Evolutionary conservation across 768 basidiomycete genomes (phyloP).

Genomic region (Pisolithus albus): DNA sequence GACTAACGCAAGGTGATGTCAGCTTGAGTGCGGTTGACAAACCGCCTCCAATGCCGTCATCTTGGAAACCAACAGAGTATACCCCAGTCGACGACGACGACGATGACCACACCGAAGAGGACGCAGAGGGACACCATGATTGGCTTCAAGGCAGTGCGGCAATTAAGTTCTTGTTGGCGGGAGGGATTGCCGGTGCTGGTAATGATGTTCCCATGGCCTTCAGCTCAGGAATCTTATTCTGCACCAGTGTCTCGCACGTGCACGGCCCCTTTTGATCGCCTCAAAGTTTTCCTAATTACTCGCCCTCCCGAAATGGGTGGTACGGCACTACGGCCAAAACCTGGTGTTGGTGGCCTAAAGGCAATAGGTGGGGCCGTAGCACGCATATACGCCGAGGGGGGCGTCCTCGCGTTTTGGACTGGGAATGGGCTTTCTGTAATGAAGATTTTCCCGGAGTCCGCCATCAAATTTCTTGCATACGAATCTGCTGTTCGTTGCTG

Average conservation of each 20-base stretch:
- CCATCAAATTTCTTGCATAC: conserved; percentile 96
- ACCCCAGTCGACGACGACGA: conserved; percentile 26
- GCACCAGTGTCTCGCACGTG: conserved; percentile 83
- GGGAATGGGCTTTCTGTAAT: conserved; percentile 89
- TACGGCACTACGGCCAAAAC: conserved; percentile 35
- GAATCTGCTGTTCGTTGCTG: conserved; percentile 73
- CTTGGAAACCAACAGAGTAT: conserved; percentile 11
- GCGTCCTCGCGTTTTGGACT: conserved; percentile 93
- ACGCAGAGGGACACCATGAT: conserved; percentile 53
- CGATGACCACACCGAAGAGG: conserved; percentile 41
- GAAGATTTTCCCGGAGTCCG: conserved; percentile 97
- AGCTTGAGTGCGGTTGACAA: conserved; percentile 72
- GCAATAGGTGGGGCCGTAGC: conserved; percentile 66
- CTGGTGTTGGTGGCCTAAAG: conserved; percentile 47
- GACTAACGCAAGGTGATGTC: conserved; percentile 56
- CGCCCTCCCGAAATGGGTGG: conserved; percentile 69
- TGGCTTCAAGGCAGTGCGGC: conserved; percentile 67
- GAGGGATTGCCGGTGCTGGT: conserved; percentile 94
- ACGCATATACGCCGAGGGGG: conserved; percentile 85
- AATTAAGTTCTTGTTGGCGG: conserved; percentile 85
- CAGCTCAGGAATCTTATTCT: conserved; percentile 2
- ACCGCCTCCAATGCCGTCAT: conserved; percentile 32
- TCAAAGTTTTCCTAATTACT: conserved; percentile 96
- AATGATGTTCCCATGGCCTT: conserved; percentile 21
- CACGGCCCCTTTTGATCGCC: conserved; percentile 94